phyloP scores from a whole-genome alignment of 2,329 filamentous ascomycete genomes.

The Elsinoe arachidis region DNA sequence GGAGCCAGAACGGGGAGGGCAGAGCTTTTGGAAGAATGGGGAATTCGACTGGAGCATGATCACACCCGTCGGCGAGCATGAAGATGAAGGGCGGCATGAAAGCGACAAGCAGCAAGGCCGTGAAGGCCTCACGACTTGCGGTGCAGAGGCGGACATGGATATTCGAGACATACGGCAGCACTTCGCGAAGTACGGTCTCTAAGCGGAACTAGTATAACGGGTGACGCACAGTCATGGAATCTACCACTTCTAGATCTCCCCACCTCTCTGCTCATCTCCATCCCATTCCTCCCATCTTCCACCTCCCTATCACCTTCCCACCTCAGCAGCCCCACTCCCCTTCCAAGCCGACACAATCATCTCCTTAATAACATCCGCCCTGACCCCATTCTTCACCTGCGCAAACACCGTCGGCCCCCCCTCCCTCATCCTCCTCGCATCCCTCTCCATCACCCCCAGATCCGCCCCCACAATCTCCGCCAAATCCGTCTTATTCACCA shows the following conservation, averaged over 20 bases:
- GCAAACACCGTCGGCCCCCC: constrained; percentile 93
- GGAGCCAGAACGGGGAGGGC: background rate
- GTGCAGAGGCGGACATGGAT: background rate
- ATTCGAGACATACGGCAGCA: background rate
- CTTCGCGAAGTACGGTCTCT: background rate
- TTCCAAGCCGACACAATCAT: constrained; percentile 89
- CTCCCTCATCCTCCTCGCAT: constrained; percentile 87
- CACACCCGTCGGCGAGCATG: background rate
- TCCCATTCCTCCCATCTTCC: background rate
- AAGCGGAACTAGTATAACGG: too few relatives aligned
- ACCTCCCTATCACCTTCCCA: background rate
- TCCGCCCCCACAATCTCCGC: constrained; percentile 87
- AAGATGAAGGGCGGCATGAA: background rate
- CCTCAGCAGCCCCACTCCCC: constrained; percentile 62
- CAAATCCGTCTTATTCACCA: constrained; percentile 96
- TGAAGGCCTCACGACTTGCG: background rate
- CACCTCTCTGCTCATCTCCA: background rate
- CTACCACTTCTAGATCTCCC: background rate
- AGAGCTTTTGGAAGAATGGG: background rate
- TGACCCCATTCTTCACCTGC: constrained; percentile 88
- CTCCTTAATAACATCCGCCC: constrained; percentile 76
- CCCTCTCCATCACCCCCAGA: constrained; percentile 84
- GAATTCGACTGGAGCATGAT: background rate
- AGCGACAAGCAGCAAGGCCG: background rate
- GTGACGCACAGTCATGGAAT: background rate